phyloP scores from a whole-genome alignment of 2,329 filamentous ascomycete species.

The Pseudogymnoascus sp. region DNA sequence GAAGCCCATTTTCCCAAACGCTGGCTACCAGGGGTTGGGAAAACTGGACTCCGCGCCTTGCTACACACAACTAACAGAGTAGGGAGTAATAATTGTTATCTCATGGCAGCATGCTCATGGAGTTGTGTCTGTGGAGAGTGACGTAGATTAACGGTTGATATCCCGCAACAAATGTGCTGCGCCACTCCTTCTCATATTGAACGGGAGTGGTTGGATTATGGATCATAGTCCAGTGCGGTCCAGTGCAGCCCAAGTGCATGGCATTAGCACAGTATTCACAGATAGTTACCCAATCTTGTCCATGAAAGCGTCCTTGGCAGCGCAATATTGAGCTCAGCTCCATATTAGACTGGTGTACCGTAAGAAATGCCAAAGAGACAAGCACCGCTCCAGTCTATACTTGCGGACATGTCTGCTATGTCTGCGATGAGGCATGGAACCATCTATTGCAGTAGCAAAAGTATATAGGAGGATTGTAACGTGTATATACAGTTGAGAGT shows the following conservation, averaged over 20 bases:
- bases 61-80: too few species aligned
- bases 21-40: not conserved
- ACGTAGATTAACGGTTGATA: not conserved
- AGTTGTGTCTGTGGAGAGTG: not conserved
- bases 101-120: not conserved
- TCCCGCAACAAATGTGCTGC: not conserved
- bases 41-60: too few species aligned
- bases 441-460: not conserved
- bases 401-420: not conserved
- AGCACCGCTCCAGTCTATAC: not conserved
- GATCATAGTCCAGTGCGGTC: not conserved
- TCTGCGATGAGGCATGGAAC: not conserved
- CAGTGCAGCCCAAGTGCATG: not conserved
- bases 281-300: not conserved
- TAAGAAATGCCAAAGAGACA: not conserved
- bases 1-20: too few species aligned
- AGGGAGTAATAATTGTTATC: not conserved
- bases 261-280: not conserved
- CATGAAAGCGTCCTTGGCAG: not conserved
- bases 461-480: not conserved
- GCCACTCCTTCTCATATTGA: slow-evolving; percentile 3
- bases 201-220: not conserved
- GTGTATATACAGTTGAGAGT: not conserved
- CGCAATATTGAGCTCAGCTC: not conserved
- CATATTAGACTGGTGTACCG: not conserved